Percentiles rank a stretch among this genome's conserved stretches.
These are phyloP conservation scores for Mycocentrospora acerina DNA, from an alignment of 2,329 filamentous ascomycete genomes.

Conservation along the genomic window DNA sequence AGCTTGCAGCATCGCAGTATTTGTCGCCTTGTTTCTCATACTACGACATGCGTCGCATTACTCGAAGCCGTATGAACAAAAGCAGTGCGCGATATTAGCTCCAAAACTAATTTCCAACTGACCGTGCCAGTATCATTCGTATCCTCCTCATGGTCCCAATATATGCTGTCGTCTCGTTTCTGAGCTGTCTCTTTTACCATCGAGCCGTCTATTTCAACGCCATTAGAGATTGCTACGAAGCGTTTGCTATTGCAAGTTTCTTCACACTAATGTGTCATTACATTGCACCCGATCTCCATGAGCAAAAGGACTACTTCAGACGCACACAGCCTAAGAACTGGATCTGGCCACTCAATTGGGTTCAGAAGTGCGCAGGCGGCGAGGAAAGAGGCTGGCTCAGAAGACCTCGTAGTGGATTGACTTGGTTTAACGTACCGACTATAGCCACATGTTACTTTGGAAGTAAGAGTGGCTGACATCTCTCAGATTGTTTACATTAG, in stretches of 20 bases:
- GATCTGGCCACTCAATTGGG: conserved; percentile 72
- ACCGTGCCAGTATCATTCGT: conserved; percentile 68
- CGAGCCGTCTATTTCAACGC: conserved; percentile 81
- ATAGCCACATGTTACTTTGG: neutral
- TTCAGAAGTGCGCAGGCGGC: conserved; percentile 70
- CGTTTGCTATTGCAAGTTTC: conserved; percentile 84
- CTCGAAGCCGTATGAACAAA: conserved; percentile 60
- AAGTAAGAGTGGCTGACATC: conserved; percentile 18
- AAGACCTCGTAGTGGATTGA: conserved; percentile 76
- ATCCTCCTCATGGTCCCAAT: conserved; percentile 87
- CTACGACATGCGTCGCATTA: conserved; percentile 62
- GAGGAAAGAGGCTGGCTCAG: conserved; percentile 66
- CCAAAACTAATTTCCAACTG: conserved; percentile 6
- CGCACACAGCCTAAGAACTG: conserved; percentile 67
- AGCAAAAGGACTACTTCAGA: conserved; percentile 81
- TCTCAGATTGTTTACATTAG: conserved; percentile 71
- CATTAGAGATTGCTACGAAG: conserved; percentile 82
- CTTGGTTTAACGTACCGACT: conserved; percentile 76
- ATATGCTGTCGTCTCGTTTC: conserved; percentile 72
- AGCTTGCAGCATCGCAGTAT: conserved; percentile 55
- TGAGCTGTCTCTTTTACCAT: conserved; percentile 73
- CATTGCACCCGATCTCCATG: conserved; percentile 72
- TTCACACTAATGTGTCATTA: conserved; percentile 83
- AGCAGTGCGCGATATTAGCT: conserved; percentile 49
- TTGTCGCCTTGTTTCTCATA: conserved; percentile 57